phyloP scores from a whole-genome alignment of 2,329 filamentous ascomycete genomes.

The Calycina marina region DNA sequence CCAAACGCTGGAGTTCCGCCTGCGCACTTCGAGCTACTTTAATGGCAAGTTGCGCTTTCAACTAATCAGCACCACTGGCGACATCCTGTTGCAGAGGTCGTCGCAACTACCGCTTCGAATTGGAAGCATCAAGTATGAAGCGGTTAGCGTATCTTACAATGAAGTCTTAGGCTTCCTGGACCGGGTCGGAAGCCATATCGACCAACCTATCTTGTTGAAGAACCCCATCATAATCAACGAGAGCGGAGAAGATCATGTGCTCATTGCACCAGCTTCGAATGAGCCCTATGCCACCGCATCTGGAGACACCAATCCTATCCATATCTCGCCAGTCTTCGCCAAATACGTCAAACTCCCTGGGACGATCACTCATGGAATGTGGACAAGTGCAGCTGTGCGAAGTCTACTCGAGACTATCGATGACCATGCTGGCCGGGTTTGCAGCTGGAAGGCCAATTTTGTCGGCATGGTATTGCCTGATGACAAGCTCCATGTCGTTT shows the following conservation, averaged over 20 bases:
- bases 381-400: slow-evolving; percentile 22
- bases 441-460: slow-evolving; percentile 1
- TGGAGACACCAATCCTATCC: slow-evolving; percentile 28
- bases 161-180: background rate
- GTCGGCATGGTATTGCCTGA: slow-evolving; percentile 23
- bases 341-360: slow-evolving; percentile 25
- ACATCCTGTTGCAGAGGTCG: background rate
- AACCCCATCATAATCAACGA: background rate
- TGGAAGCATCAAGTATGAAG: background rate
- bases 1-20: slow-evolving; percentile 1
- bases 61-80: background rate
- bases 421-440: background rate
- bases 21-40: background rate
- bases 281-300: slow-evolving; percentile 20
- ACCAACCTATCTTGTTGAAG: slow-evolving; percentile 55
- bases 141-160: background rate
- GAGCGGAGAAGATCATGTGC: background rate
- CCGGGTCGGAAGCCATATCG: background rate
- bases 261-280: slow-evolving; percentile 8
- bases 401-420: slow-evolving; percentile 13
- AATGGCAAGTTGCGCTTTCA: background rate
- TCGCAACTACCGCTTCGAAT: background rate
- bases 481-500: slow-evolving; percentile 21
- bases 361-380: slow-evolving; percentile 29
- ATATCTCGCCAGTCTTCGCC: slow-evolving; percentile 25